Evolutionary conservation across 345 rosid genomes (phyloP).

Genomic region (Nasturtium officinale): DNA sequence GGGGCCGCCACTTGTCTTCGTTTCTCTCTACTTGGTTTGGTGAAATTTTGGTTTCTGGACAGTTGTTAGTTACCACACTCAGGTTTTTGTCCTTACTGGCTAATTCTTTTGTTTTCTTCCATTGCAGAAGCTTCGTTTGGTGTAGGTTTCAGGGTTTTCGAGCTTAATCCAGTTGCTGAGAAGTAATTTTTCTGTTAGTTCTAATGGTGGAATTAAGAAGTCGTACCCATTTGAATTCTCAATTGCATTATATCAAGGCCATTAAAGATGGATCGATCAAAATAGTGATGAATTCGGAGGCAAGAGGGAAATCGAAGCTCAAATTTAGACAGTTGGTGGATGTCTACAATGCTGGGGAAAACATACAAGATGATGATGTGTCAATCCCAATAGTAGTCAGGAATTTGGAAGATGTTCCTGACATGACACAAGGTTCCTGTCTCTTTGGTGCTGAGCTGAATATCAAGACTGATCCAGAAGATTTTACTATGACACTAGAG

Average conservation of each 20-base stretch:
- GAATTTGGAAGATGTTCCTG: constrained; percentile 21
- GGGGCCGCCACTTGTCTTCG: neutral
- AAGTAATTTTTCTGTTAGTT: constrained; percentile 3
- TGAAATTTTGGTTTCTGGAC: neutral
- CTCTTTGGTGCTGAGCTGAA: constrained; percentile 33
- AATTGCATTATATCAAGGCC: constrained; percentile 50
- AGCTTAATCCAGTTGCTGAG: neutral
- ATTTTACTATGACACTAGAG: constrained; percentile 54
- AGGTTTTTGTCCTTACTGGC: neutral
- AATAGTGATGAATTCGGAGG: constrained; percentile 45
- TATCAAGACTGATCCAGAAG: constrained; percentile 29
- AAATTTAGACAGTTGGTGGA: constrained; percentile 52
- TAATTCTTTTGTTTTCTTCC: neutral
- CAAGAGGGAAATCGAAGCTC: constrained; percentile 50
- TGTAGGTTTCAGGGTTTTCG: neutral
- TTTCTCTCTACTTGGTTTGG: constrained; percentile 3
- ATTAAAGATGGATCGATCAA: constrained; percentile 45
- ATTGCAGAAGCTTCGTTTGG: constrained; percentile 18
- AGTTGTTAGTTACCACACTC: neutral
- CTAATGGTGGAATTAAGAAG: constrained; percentile 64
- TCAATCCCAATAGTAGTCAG: constrained; percentile 41
- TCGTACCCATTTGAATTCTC: constrained; percentile 36
- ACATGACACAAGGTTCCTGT: constrained; percentile 27
- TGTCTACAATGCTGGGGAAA: constrained; percentile 39
- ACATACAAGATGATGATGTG: neutral